These are phyloP conservation scores for Byssochlamys sp. DNA, from an alignment of 2,329 filamentous ascomycete genomes.

Conservation along the genomic window DNA sequence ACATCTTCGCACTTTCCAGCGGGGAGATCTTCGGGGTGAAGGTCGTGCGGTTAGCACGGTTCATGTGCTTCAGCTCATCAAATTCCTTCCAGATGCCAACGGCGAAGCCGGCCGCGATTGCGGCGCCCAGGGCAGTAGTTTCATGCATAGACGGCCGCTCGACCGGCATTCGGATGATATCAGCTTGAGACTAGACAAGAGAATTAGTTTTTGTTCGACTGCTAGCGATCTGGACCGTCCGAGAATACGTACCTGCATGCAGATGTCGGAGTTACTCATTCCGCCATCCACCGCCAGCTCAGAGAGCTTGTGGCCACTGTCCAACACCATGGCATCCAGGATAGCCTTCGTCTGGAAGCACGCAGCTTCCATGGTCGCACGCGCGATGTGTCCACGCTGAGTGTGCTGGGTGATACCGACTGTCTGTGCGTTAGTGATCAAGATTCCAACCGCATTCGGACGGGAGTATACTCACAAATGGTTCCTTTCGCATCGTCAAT, in stretches of 20 bases:
- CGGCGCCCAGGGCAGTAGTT: constrained; percentile 78
- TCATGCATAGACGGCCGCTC: constrained; percentile 81
- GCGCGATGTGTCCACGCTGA: constrained; percentile 72
- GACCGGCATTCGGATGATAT: constrained; percentile 74
- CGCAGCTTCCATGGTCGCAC: constrained; percentile 80
- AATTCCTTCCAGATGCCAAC: constrained; percentile 68
- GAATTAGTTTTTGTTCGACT: not conserved
- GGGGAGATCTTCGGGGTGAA: constrained; percentile 59
- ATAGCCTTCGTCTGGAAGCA: constrained; percentile 91
- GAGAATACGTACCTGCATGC: constrained; percentile 59
- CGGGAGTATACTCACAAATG: constrained; percentile 49
- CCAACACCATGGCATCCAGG: constrained; percentile 80
- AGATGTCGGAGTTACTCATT: constrained; percentile 77
- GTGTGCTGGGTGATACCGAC: constrained; percentile 80
- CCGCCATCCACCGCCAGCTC: constrained; percentile 78
- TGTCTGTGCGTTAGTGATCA: constrained; percentile 17
- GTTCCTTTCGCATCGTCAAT: constrained; percentile 87
- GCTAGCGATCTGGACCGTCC: not conserved
- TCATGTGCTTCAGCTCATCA: constrained; percentile 63
- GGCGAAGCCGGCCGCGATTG: constrained; percentile 80
- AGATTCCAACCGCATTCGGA: not conserved
- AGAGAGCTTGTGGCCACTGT: constrained; percentile 65
- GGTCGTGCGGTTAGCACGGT: constrained; percentile 56
- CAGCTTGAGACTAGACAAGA: constrained; percentile 59
- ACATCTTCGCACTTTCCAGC: constrained; percentile 53